Percentiles rank a stretch among this genome's conserved stretches.
Evolutionary conservation across 805 yeast genomes (phyloP).

Genomic region (Brettanomyces sp.): DNA sequence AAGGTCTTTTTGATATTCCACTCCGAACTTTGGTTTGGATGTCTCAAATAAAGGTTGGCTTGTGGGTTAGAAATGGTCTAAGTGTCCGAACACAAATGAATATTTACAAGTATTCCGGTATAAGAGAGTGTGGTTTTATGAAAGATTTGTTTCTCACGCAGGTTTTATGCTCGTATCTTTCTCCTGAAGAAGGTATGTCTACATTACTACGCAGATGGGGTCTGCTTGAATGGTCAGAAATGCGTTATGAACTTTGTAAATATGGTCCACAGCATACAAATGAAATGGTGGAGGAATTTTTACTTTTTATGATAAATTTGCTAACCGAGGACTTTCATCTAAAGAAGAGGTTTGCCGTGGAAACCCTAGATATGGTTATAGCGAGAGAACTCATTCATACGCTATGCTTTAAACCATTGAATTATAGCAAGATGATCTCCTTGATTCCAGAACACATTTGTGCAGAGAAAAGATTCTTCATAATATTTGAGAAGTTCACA

Average conservation of each 20-base stretch:
- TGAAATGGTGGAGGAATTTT: slow-evolving; percentile 67
- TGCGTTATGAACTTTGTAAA: slow-evolving; percentile 34
- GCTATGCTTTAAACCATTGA: slow-evolving; percentile 65
- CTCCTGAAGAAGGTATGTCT: slow-evolving; percentile 45
- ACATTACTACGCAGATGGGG: slow-evolving; percentile 66
- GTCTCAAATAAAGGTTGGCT: slow-evolving; percentile 79
- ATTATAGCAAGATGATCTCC: slow-evolving; percentile 60
- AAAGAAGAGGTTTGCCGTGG: slow-evolving; percentile 37
- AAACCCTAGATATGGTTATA: slow-evolving; percentile 41
- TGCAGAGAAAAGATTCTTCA: slow-evolving; percentile 65
- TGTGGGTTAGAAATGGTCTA: slow-evolving; percentile 92
- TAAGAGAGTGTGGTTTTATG: slow-evolving; percentile 74
- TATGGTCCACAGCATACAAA: slow-evolving; percentile 22
- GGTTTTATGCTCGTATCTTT: slow-evolving; percentile 36
- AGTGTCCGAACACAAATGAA: slow-evolving; percentile 71
- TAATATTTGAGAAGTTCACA: slow-evolving; percentile 39
- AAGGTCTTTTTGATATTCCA: slow-evolving; percentile 58
- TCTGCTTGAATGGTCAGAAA: slow-evolving; percentile 41
- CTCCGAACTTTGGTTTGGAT: slow-evolving; percentile 66
- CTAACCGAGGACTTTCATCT: slow-evolving; percentile 60
- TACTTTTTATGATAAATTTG: slow-evolving; percentile 56
- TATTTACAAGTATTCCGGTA: slow-evolving; percentile 66
- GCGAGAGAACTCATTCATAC: slow-evolving; percentile 71
- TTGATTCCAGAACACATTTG: slow-evolving; percentile 70
- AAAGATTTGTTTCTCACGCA: slow-evolving; percentile 74